These are phyloP conservation scores for Neofusicoccum ribis DNA, from an alignment of 2,329 filamentous ascomycete genomes.

Conservation along the genomic window DNA sequence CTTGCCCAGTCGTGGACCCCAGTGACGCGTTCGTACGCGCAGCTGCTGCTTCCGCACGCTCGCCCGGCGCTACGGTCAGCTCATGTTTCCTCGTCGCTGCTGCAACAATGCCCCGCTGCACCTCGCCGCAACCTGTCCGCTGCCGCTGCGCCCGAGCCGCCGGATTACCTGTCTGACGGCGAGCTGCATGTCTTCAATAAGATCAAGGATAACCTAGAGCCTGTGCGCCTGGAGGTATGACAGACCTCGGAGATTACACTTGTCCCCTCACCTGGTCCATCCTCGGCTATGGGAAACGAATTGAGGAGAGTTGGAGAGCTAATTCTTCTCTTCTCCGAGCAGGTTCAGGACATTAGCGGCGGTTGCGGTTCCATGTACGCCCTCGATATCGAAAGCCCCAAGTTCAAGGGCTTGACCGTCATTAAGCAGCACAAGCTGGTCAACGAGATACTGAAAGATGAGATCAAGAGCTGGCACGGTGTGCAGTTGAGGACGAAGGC, in stretches of 20 bases:
- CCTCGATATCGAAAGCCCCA: conserved; percentile 71
- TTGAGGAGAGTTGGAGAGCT: background rate
- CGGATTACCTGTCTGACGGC: conserved; percentile 48
- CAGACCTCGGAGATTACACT: background rate
- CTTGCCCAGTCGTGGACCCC: background rate
- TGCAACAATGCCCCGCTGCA: background rate
- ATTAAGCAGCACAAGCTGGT: conserved; percentile 83
- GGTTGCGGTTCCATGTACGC: conserved; percentile 88
- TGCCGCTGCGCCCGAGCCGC: conserved; percentile 33
- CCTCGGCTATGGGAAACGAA: background rate
- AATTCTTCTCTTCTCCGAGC: background rate
- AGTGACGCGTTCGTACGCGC: conserved; percentile 3
- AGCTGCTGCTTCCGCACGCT: background rate
- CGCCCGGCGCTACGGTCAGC: background rate
- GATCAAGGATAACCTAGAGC: conserved; percentile 43
- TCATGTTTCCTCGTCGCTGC: background rate
- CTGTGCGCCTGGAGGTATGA: conserved; percentile 48
- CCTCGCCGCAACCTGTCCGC: background rate
- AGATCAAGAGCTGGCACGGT: conserved; percentile 81
- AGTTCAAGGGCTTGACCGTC: conserved; percentile 69
- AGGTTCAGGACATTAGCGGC: conserved; percentile 78
- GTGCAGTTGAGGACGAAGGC: conserved; percentile 71
- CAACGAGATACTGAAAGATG: conserved; percentile 70
- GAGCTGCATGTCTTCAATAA: conserved; percentile 51
- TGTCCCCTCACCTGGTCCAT: background rate